Evolutionary conservation across 192 early-diverging fungal genomes (phyloP).

Genomic region (Coemansia sp.): DNA sequence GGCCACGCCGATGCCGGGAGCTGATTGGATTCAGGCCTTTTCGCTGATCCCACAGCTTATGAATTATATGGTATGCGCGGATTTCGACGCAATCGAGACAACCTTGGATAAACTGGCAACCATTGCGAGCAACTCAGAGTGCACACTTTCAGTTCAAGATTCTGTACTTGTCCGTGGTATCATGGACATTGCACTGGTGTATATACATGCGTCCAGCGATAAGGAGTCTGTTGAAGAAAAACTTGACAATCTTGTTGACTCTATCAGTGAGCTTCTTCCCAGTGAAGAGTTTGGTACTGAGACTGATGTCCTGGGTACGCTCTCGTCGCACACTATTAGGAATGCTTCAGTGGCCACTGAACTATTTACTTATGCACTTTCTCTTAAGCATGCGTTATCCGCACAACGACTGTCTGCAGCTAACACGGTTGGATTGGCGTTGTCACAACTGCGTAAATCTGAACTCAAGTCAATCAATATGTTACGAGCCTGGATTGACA

Average conservation of each 20-base stretch:
- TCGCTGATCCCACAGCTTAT: constrained; percentile 46
- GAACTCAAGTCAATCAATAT: constrained; percentile 18
- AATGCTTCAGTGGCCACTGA: constrained; percentile 24
- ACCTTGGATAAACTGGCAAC: constrained; percentile 12
- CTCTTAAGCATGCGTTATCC: constrained; percentile 20
- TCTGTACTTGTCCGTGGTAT: constrained; percentile 25
- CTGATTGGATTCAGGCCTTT: constrained; percentile 26
- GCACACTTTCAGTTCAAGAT: constrained; percentile 24
- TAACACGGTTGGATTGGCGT: constrained; percentile 12
- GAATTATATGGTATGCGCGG: constrained; percentile 27
- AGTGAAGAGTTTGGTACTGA: constrained; percentile 1
- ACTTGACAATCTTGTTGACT: constrained; percentile 14
- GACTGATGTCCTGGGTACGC: constrained; percentile 5
- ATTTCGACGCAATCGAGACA: constrained; percentile 22
- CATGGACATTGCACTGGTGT: constrained; percentile 15
- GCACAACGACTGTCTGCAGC: constrained; percentile 25
- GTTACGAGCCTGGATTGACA: constrained; percentile 24
- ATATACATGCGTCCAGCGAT: constrained; percentile 13
- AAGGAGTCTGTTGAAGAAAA: constrained; percentile 20
- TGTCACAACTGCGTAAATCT: constrained; percentile 35
- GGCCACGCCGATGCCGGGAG: constrained; percentile 27
- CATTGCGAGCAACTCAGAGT: constrained; percentile 1
- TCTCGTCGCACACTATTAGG: constrained; percentile 19
- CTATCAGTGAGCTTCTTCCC: constrained; percentile 16
- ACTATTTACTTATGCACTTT: constrained; percentile 31